These are phyloP conservation scores for Penicillium glabrum DNA, from an alignment of 2,329 filamentous ascomycete genomes.

Conservation along the genomic window DNA sequence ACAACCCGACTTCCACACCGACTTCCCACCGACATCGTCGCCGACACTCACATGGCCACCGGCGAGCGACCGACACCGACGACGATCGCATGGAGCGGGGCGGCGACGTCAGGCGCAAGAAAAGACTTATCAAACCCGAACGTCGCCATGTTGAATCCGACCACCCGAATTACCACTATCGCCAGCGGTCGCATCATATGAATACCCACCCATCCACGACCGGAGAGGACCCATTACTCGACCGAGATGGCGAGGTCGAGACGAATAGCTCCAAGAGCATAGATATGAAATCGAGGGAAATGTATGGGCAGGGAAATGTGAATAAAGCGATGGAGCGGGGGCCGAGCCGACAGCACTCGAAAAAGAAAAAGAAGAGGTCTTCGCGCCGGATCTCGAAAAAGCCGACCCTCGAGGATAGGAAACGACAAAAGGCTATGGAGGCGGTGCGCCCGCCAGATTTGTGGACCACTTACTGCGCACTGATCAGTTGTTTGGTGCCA, in stretches of 20 bases:
- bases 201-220: slow-evolving; percentile 85
- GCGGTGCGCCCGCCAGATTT: slow-evolving; percentile 75
- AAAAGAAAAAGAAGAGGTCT: slow-evolving; percentile 63
- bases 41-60: slow-evolving; percentile 47
- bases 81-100: slow-evolving; percentile 54
- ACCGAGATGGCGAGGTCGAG: slow-evolving; percentile 59
- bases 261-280: slow-evolving; percentile 65
- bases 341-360: slow-evolving; percentile 40
- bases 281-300: slow-evolving; percentile 48
- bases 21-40: slow-evolving; percentile 41
- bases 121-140: slow-evolving; percentile 86
- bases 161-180: slow-evolving; percentile 94
- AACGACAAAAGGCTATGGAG: slow-evolving; percentile 60
- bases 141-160: slow-evolving; percentile 79
- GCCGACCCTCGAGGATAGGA: slow-evolving; percentile 60
- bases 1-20: slow-evolving; percentile 33
- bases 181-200: slow-evolving; percentile 93
- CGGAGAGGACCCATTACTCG: slow-evolving; percentile 83
- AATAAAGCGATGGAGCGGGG: slow-evolving; percentile 44
- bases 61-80: slow-evolving; percentile 45
- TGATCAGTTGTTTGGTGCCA: slow-evolving; percentile 93
- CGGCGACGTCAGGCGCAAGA: slow-evolving; percentile 66
- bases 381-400: slow-evolving; percentile 62
- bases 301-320: slow-evolving; percentile 35
- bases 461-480: slow-evolving; percentile 93